Percentiles rank a stretch among this genome's conserved stretches.
These are phyloP conservation scores for Lithohypha guttulata DNA, from an alignment of 2,329 filamentous ascomycete species.

Conservation along the genomic window DNA sequence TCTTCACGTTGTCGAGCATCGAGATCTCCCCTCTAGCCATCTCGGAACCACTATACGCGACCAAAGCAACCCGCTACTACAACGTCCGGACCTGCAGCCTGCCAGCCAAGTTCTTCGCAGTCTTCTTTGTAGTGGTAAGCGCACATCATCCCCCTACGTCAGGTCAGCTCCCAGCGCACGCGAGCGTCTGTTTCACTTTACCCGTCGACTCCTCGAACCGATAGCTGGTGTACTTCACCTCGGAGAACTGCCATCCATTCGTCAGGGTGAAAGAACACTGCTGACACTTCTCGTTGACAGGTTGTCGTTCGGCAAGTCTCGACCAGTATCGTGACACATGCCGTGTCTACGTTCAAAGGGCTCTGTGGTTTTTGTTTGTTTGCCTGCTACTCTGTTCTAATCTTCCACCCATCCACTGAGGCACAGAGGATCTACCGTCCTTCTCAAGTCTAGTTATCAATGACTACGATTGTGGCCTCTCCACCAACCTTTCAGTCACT, in stretches of 20 bases:
- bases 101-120: not conserved
- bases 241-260: too few species aligned
- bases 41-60: not conserved
- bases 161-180: slow-evolving; percentile 6
- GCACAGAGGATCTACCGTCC: not conserved
- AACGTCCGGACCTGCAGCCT: not conserved
- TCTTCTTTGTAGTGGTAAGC: slow-evolving; percentile 2
- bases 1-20: too few species aligned
- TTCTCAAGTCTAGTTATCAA: slow-evolving; percentile 13
- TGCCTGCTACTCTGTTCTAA: slow-evolving; percentile 3
- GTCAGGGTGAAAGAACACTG: too few species aligned
- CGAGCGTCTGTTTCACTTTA: slow-evolving; percentile 2
- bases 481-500: slow-evolving; percentile 53
- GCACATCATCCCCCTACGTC: slow-evolving; percentile 4
- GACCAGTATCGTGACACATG: slow-evolving; percentile 21
- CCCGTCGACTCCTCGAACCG: not conserved
- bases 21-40: not conserved
- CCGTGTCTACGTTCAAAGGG: slow-evolving; percentile 12
- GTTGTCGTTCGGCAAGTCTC: too few species aligned
- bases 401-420: not conserved
- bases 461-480: slow-evolving; percentile 58
- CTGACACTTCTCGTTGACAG: too few species aligned
- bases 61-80: not conserved
- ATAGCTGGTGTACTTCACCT: too few species aligned
- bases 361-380: slow-evolving; percentile 13